Base-by-base conservation (phyloP, 75 land plant species). In the Azolla pinnata region DNA sequence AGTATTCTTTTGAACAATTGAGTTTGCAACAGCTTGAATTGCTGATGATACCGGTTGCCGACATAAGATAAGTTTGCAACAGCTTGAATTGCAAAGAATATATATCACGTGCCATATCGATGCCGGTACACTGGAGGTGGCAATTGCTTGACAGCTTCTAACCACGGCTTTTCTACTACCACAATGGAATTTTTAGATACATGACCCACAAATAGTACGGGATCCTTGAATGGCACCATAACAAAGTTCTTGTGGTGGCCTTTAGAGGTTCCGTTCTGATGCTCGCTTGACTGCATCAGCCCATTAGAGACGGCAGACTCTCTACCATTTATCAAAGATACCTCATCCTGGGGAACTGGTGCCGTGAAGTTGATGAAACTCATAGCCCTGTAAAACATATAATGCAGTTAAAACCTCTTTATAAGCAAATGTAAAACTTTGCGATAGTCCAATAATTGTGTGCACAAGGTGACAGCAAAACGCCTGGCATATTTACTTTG, bases 61-160 rank as follows among this genome's bases (percentile, higher is more conserved):
- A n/a, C n/a, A n/a, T n/a, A n/a, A n/a, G n/a, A n/a, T n/a, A n/a
- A n/a, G n/a, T n/a, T n/a, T n/a, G n/a, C n/a, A n/a, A n/a, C n/a
- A n/a, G n/a, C n/a, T n/a, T n/a, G n/a, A n/a, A n/a, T n/a, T n/a
- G n/a, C n/a, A n/a, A n/a, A n/a, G n/a, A n/a, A n/a, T n/a, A n/a
- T n/a, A n/a, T n/a, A 52, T 72, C 81, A 93, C 23, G 97, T 80
- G 57, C 99, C 97, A 70, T 48, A 90, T 18, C 83, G 76, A 68
- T 95, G 97, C 71, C 99, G 83, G 61, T 84, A 84, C 33, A 90
- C 84, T 44, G 99, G 98, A n/a, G 97, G 76, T 49, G 79, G 83
- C 14, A 95, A 83, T 31, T 69, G 83, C 51, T 61, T 64, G n/a
- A 82, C 74, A 4, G 87, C 92, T 31, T 84, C 83, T 56, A 63